phyloP scores from a whole-genome alignment of 371 early-diverging fungal genomes.

The Encephalitozoon romaleae region DNA sequence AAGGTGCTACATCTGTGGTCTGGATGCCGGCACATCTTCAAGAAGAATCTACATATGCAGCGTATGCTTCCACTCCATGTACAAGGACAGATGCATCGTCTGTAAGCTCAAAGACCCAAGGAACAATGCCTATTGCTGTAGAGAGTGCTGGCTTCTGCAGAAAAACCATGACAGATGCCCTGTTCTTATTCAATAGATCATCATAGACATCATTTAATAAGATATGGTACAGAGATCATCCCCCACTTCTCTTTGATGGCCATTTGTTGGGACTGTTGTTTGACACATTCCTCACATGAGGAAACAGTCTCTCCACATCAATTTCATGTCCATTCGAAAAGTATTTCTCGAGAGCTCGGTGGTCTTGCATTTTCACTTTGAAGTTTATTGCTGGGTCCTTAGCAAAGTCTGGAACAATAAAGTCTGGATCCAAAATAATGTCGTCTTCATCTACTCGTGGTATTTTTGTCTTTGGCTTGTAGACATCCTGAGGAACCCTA shows the following conservation, averaged over 20 bases:
- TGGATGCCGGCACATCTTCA: neutral
- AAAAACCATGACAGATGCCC: neutral
- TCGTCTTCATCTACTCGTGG: constrained; percentile 28
- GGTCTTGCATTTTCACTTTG: constrained; percentile 21
- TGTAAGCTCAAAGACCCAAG: neutral
- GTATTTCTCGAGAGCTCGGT: constrained; percentile 25
- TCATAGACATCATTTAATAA: neutral
- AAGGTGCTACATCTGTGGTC: neutral
- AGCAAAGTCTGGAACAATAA: constrained; percentile 10
- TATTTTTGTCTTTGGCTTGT: constrained; percentile 25
- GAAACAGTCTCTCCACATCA: constrained; percentile 34
- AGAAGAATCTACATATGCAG: neutral
- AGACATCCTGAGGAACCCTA: neutral
- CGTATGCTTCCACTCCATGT: neutral
- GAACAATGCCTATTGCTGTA: neutral
- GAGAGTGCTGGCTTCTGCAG: neutral
- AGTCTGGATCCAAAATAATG: neutral
- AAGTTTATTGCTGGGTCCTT: constrained; percentile 24
- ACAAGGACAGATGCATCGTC: constrained; percentile 4
- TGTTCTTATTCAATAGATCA: neutral
- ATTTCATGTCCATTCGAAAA: constrained; percentile 19
- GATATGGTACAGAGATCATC: neutral
- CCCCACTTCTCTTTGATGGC: neutral
- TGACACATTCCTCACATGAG: constrained; percentile 27
- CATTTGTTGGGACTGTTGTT: constrained; percentile 46